These are phyloP conservation scores for Alternaria sp. DNA, from an alignment of 2,329 filamentous ascomycete genomes.

Conservation along the genomic window DNA sequence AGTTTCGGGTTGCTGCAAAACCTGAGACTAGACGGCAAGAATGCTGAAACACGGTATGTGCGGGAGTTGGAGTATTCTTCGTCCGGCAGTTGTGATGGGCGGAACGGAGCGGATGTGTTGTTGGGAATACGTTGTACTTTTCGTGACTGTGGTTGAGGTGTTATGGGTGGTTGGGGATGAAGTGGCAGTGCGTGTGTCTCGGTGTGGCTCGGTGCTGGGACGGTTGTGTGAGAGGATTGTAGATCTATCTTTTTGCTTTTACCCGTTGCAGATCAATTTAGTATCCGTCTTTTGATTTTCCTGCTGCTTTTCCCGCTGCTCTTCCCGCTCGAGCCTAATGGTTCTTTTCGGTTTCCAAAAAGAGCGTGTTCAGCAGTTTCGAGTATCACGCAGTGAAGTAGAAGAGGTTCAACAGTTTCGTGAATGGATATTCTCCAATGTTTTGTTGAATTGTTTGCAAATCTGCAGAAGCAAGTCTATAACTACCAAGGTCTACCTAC, in stretches of 20 bases:
- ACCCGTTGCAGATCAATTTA: background rate
- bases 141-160: background rate
- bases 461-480: slow-evolving; percentile 2
- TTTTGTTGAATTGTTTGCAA: slow-evolving; percentile 3
- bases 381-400: background rate
- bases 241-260: background rate
- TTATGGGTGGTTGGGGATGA: background rate
- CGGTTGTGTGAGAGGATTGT: background rate
- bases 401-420: background rate
- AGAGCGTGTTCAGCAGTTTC: background rate
- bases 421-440: background rate
- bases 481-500: slow-evolving; percentile 1
- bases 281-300: background rate
- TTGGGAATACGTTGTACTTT: background rate
- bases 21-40: slow-evolving; percentile 1
- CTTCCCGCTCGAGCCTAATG: background rate
- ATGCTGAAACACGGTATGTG: background rate
- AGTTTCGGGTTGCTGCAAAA: background rate
- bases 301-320: background rate
- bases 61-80: background rate
- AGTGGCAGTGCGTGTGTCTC: background rate
- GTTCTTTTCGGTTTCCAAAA: background rate
- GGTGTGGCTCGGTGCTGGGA: background rate
- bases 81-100: background rate
- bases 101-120: background rate